Base-by-base conservation (phyloP, 2,329 filamentous ascomycete species). In the Phaeosphaeriaceae sp. region DNA sequence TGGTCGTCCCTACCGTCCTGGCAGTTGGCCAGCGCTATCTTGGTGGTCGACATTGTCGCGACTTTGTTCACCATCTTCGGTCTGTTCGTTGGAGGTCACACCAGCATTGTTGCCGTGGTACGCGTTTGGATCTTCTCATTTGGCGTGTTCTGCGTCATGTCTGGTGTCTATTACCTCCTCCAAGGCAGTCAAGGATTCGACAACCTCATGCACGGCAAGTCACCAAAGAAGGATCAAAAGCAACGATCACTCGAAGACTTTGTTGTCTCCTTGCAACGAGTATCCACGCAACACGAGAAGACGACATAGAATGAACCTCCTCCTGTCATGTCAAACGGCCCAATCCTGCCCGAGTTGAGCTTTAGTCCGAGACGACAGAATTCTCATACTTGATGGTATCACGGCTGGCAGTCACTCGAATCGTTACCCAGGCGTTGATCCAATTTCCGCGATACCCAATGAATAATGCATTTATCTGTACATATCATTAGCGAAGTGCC, bases 81-180 rank as follows among this genome's bases (percentile, higher is more conserved):
- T 77, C 94, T 87, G 85, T 95, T 96, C 81, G 85, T 89, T 64
- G 80, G 82, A 64, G 83, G 86, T 50, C 80, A 87, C 64, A 94
- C 91, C 61, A 90, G 86, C 71, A 92, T 94, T 63, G 90, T 96
- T 64, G 89, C 91, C 48, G 90, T 96, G 53, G 89, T 96, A 74
- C 91, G 92, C 85, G 86, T 96, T 76, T 96, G 92, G 91, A 88
- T 95, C 72, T 95, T 93, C 84, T 93, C 92, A 17, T 92, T 96
- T 76, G 93, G 92, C 77, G 85, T 96, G 73, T 95, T 96, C 84
- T 92, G 89, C 76, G 85, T 93, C 74, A 88, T 94, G 86, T 91
- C 88, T 72, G 88, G 87, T 76, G 79, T 89, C 19, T 91, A 91
- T 82, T 93, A 93, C 83, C 85, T 95, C 72, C 66, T 96, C 74